Evolutionary conservation across 2,329 filamentous ascomycete genomes (phyloP).

Genomic region (Cordyceps cateniannulata): DNA sequence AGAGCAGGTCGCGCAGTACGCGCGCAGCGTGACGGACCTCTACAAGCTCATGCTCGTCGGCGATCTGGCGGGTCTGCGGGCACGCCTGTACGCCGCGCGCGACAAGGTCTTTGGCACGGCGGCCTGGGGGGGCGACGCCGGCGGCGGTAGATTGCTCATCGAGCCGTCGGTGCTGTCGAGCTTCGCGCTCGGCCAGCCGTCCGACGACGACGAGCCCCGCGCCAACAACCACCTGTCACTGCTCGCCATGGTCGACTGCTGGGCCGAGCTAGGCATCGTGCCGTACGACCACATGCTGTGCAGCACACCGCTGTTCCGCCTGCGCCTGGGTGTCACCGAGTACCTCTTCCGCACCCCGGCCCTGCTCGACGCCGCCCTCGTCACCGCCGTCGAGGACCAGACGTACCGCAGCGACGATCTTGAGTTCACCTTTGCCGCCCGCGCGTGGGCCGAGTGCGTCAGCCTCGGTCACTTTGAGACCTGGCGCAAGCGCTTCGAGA

Average conservation of each 20-base stretch:
- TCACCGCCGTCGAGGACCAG: conserved; percentile 80
- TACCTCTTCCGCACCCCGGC: conserved; percentile 81
- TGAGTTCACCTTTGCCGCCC: conserved; percentile 94
- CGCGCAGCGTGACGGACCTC: conserved; percentile 82
- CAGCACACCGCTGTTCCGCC: conserved; percentile 91
- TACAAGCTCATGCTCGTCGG: conserved; percentile 97
- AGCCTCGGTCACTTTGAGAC: conserved; percentile 86
- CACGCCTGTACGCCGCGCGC: conserved; percentile 57
- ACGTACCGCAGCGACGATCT: conserved; percentile 93
- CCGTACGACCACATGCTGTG: conserved; percentile 99
- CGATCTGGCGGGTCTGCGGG: conserved; percentile 64
- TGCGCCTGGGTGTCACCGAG: conserved; percentile 96
- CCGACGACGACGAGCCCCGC: conserved; percentile 46
- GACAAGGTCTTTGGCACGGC: conserved; percentile 69
- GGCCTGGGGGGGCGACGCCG: conserved; percentile 35
- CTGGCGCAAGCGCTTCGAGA: conserved; percentile 85
- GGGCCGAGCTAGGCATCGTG: conserved; percentile 87
- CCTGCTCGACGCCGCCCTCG: conserved; percentile 76
- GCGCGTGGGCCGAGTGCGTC: conserved; percentile 94
- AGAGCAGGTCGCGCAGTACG: conserved; percentile 91
- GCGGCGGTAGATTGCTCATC: conserved; percentile 56
- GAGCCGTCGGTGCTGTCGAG: conserved; percentile 80
- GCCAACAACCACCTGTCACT: conserved; percentile 93
- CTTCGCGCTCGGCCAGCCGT: conserved; percentile 72
- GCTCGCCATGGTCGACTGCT: conserved; percentile 96